These are phyloP conservation scores for Cyamopsis tetragonoloba DNA, from an alignment of 306 rosid species.

Conservation along the genomic window DNA sequence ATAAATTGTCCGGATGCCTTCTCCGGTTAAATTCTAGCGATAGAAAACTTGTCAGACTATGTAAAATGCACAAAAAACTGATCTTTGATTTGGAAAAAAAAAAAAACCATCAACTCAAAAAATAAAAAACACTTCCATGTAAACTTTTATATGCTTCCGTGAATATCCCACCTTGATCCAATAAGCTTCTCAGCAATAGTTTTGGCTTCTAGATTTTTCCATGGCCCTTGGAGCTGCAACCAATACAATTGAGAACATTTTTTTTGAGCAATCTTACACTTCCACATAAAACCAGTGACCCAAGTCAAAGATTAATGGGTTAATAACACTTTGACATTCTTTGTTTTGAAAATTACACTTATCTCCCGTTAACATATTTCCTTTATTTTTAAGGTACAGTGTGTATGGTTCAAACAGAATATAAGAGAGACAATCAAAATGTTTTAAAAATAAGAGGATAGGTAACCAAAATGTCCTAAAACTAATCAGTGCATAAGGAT, in stretches of 20 bases:
- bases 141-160: constrained; percentile 34
- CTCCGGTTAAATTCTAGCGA: constrained; percentile 41
- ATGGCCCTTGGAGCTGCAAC: constrained; percentile 85
- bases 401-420: too few relatives aligned
- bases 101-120: constrained; percentile 30
- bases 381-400: too few relatives aligned
- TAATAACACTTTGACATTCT: too few relatives aligned
- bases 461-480: too few relatives aligned
- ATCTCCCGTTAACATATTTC: too few relatives aligned
- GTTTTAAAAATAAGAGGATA: too few relatives aligned
- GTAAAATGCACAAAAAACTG: constrained; percentile 46
- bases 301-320: neutral
- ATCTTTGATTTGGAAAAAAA: constrained; percentile 30
- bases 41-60: constrained; percentile 37
- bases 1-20: constrained; percentile 37
- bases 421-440: too few relatives aligned
- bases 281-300: neutral
- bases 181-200: constrained; percentile 33
- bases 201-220: constrained; percentile 77
- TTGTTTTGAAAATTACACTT: too few relatives aligned
- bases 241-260: neutral
- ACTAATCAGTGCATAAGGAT: too few relatives aligned
- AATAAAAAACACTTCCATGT: constrained; percentile 22
- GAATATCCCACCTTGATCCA: constrained; percentile 22
- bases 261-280: constrained; percentile 7